Base-by-base conservation (phyloP, 2,329 filamentous ascomycete species). In the Phoma sp. region DNA sequence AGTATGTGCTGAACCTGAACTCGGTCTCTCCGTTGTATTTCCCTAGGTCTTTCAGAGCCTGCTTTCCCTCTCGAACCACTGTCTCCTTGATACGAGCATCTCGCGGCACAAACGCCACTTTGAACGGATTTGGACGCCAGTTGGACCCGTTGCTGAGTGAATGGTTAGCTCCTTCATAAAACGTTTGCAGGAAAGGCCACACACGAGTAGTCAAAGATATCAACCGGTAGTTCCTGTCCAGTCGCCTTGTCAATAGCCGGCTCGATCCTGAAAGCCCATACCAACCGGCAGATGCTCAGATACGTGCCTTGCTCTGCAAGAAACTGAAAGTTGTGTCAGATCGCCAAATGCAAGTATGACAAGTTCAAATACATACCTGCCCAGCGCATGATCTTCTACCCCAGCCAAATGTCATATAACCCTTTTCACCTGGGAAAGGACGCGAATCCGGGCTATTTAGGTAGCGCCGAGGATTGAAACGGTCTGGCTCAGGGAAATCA, bases 301-400 rank as follows among this genome's bases (percentile, higher is more conserved):
- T 82, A 86, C 0, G 82, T 82, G 4, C 84, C 82, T 61, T 85
- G 82, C 69, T 87, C 84, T 1, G 84, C 84, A 13, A 86, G 73
- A 43, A 84, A 80, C 29, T 31, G 29, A 12, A 8, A 29, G 25
- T 2, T 8, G 6, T 8, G 25, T 29, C 25, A 29, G 25, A 29
- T 29, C 7, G 25, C 9, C 25, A 29, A 10, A 29, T 29, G 9
- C 7, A 29, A 10, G 6, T 29, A 8, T 29, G 25, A 29, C 25
- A 10, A 29, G 4, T 8, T 29, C 25, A 29, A 29, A 29, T 8
- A 29, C 25, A 6, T 29, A 29, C 25, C 27, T 83, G 81, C 0
- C 84, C 85, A 5, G 80, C 82, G 67, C 85, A 87, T 36, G 85
- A 77, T 21, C 84, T 77, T 5, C 84, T 75, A 0, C 84, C 84